A percentile compares a stretch with the other conserved stretches of the same genome.
phyloP scores from a whole-genome alignment of 306 rosid species.

The Oemleria cerasiformis region DNA sequence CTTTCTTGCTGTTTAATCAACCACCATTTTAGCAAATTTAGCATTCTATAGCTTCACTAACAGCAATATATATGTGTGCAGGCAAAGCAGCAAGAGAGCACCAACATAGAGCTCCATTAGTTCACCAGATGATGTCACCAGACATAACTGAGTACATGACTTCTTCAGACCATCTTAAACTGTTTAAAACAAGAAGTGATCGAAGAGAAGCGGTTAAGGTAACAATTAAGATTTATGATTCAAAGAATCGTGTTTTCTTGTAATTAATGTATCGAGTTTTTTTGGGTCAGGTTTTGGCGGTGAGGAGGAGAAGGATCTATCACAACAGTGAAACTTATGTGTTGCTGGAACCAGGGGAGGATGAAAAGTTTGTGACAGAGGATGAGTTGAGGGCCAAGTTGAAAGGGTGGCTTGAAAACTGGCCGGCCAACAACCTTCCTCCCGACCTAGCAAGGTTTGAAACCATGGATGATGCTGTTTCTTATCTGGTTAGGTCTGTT shows the following conservation, averaged over 20 bases:
- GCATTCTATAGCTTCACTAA: neutral
- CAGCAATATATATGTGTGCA: slow-evolving; percentile 15
- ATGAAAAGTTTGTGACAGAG: slow-evolving; percentile 74
- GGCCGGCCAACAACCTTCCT: slow-evolving; percentile 74
- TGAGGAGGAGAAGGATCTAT: slow-evolving; percentile 67
- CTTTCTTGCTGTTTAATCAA: neutral
- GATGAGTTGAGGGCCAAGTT: slow-evolving; percentile 61
- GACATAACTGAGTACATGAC: slow-evolving; percentile 11
- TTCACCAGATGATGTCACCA: slow-evolving; percentile 17
- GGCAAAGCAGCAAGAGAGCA: slow-evolving; percentile 28
- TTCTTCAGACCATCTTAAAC: slow-evolving; percentile 32
- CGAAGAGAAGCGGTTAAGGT: slow-evolving; percentile 42
- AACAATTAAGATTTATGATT: neutral
- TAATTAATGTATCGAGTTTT: neutral
- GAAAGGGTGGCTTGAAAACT: slow-evolving; percentile 66
- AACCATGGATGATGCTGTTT: slow-evolving; percentile 71
- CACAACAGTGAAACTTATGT: slow-evolving; percentile 70
- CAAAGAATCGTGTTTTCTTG: neutral
- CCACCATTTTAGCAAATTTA: neutral
- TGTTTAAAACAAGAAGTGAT: slow-evolving; percentile 13
- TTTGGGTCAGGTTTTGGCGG: slow-evolving; percentile 43
- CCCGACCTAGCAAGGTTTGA: slow-evolving; percentile 75
- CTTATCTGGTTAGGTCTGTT: slow-evolving; percentile 59
- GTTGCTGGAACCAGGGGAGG: slow-evolving; percentile 75
- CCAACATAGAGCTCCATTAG: slow-evolving; percentile 13